Evolutionary conservation across 345 rosid genomes (phyloP).

Genomic region (Chamaenerion angustifolium): DNA sequence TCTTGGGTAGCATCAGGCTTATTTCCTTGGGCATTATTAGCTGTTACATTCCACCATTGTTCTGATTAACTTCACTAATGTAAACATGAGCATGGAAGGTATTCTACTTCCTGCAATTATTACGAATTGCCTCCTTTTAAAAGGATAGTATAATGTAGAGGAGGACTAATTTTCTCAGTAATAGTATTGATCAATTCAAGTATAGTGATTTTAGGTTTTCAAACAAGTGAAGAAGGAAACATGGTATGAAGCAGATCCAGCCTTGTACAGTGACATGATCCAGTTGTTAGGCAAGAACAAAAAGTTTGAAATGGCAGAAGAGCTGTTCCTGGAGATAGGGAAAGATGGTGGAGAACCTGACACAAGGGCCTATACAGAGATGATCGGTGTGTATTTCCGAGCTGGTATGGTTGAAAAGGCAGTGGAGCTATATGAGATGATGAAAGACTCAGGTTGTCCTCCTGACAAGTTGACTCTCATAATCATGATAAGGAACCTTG

Average conservation of each 20-base stretch:
- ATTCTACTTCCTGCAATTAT: no score
- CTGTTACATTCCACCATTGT: no score
- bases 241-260: slow-evolving; percentile 37
- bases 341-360: slow-evolving; percentile 35
- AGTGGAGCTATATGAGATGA: slow-evolving; percentile 25
- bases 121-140: background rate
- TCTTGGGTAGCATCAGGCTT: no score
- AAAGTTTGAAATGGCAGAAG: slow-evolving; percentile 29
- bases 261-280: slow-evolving; percentile 27
- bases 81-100: no score
- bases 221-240: slow-evolving; percentile 30
- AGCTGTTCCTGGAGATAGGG: slow-evolving; percentile 18
- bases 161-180: background rate
- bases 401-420: slow-evolving; percentile 39
- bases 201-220: slow-evolving; percentile 27
- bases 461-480: slow-evolving; percentile 38
- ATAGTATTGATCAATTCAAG: slow-evolving; percentile 16
- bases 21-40: no score
- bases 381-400: slow-evolving; percentile 40
- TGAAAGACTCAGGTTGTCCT: slow-evolving; percentile 33
- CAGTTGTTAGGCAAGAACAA: slow-evolving; percentile 33
- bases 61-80: no score
- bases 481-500: slow-evolving; percentile 42
- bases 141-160: background rate
- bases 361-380: slow-evolving; percentile 38